phyloP scores from a whole-genome alignment of 306 rosid genomes.

The Quercus parvula region DNA sequence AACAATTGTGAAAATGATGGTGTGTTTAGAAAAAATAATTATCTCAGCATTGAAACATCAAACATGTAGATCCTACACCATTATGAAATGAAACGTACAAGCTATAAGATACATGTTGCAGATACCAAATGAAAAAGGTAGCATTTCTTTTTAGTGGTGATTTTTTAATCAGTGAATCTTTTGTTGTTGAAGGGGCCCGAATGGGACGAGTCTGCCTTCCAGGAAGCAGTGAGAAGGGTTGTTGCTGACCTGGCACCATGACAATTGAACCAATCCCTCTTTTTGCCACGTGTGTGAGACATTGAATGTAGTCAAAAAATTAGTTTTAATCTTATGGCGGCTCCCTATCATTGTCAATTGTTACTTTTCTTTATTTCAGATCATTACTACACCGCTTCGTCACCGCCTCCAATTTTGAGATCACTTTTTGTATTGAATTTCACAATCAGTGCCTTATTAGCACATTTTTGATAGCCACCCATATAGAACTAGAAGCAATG shows the following conservation, averaged over 20 bases:
- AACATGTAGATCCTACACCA: too few relatives aligned
- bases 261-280: neutral
- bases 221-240: slow-evolving; percentile 81
- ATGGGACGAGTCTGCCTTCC: slow-evolving; percentile 85
- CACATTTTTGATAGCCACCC: neutral
- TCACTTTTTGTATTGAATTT: neutral
- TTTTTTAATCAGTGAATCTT: neutral
- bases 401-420: slow-evolving; percentile 4
- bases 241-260: slow-evolving; percentile 50
- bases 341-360: neutral
- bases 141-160: too few relatives aligned
- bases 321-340: slow-evolving; percentile 1
- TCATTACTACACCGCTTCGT: neutral
- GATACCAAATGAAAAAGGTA: too few relatives aligned
- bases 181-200: slow-evolving; percentile 48
- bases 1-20: too few relatives aligned
- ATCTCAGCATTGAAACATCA: too few relatives aligned
- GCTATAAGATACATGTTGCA: too few relatives aligned
- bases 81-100: too few relatives aligned
- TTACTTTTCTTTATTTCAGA: neutral
- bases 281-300: neutral
- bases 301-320: neutral
- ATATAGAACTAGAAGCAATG: neutral
- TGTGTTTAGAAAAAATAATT: too few relatives aligned
- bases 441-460: neutral